Evolutionary conservation across 108 stramenopile genomes (phyloP).

Genomic region (Cyclotella baltica): DNA sequence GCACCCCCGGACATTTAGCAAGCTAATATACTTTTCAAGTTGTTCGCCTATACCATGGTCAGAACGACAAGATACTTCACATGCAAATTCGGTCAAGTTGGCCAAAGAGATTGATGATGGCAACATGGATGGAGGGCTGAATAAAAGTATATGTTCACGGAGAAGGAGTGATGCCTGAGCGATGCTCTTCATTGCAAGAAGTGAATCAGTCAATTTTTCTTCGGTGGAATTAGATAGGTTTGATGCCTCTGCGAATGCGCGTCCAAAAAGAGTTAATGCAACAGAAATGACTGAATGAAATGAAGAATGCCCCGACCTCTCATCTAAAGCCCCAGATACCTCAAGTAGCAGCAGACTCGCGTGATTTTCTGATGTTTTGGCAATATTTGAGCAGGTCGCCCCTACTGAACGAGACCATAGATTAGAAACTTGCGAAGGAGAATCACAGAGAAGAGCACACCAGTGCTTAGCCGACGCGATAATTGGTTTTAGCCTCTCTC

Average conservation of each 20-base stretch:
- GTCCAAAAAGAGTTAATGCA: slow-evolving; percentile 38
- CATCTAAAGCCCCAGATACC: slow-evolving; percentile 50
- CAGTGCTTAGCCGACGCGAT: slow-evolving; percentile 46
- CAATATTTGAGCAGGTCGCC: slow-evolving; percentile 28
- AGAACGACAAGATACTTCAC: slow-evolving; percentile 62
- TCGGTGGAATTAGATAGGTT: slow-evolving; percentile 39
- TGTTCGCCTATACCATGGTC: slow-evolving; percentile 82
- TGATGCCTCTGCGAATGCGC: slow-evolving; percentile 35
- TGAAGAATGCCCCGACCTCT: slow-evolving; percentile 32
- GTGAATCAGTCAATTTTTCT: slow-evolving; percentile 9
- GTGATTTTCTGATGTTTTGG: slow-evolving; percentile 33
- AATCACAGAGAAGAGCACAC: slow-evolving; percentile 42
- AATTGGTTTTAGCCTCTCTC: slow-evolving; percentile 28
- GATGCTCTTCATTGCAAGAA: slow-evolving; percentile 56
- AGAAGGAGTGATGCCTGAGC: slow-evolving; percentile 62
- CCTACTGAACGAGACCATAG: slow-evolving; percentile 53
- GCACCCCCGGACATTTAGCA: slow-evolving; percentile 27
- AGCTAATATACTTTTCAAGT: slow-evolving; percentile 54
- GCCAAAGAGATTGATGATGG: slow-evolving; percentile 45
- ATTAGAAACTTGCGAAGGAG: slow-evolving; percentile 29
- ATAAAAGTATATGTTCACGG: slow-evolving; percentile 59
- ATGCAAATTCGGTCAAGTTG: slow-evolving; percentile 62
- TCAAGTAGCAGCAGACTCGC: slow-evolving; percentile 51
- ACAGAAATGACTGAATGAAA: slow-evolving; percentile 51
- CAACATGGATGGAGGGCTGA: slow-evolving; percentile 49